Evolutionary conservation across 2,329 filamentous ascomycete genomes (phyloP).

Genomic region (Lasiodiplodia theobromae): DNA sequence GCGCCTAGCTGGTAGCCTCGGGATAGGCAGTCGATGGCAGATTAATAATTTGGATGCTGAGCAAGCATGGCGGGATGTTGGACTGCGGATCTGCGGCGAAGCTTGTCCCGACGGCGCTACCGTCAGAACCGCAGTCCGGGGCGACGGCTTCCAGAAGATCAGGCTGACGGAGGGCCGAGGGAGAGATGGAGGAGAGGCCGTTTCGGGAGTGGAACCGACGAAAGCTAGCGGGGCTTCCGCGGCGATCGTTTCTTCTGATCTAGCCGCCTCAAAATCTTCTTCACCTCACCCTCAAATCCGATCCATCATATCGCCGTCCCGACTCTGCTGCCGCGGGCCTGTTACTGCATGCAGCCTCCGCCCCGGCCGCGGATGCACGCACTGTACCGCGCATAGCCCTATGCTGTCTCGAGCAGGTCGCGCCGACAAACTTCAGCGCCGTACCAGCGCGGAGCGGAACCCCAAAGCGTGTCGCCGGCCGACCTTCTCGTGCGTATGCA

Average conservation of each 20-base stretch:
- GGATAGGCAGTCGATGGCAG: not conserved
- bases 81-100: slow-evolving; percentile 1
- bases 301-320: not conserved
- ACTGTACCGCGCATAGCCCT: not conserved
- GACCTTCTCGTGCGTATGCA: slow-evolving; percentile 1
- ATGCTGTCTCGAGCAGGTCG: slow-evolving; percentile 21
- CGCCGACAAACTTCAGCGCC: slow-evolving; percentile 26
- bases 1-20: not conserved
- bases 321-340: not conserved
- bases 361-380: slow-evolving; percentile 7
- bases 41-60: slow-evolving; percentile 15
- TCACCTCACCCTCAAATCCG: too few species aligned
- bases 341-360: slow-evolving; percentile 22
- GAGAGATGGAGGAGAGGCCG: not conserved
- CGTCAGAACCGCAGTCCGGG: not conserved
- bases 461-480: not conserved
- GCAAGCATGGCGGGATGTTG: slow-evolving; percentile 5
- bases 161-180: not conserved
- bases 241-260: not conserved
- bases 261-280: not conserved
- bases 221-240: slow-evolving; percentile 11
- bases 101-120: slow-evolving; percentile 9
- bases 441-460: slow-evolving; percentile 1
- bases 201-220: not conserved
- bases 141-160: slow-evolving; percentile 16